Evolutionary conservation across 192 early-diverging fungal genomes (phyloP), one percentile per base, ranked within the genome.

Genomic region (Entomortierella beljakovae): DNA sequence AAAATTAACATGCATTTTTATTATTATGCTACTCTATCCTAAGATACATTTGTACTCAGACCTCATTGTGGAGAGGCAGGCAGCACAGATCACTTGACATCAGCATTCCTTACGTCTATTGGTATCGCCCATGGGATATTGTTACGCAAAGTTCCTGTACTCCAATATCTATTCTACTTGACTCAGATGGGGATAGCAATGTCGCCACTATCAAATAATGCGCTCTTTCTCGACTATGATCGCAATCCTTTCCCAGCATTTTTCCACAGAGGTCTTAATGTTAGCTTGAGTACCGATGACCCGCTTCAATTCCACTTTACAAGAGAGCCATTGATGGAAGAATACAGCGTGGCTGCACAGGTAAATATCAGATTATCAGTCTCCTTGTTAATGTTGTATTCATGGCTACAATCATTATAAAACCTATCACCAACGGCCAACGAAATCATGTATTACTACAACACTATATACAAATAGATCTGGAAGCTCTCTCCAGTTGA

Each of bases 251-350:
- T 98, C 65, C 87, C 92, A 56, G 76, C 88, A 10, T 98, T 94
- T 82, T 97, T 96, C 87, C 93, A 98, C 64, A 90, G 96, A 35
- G 97, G 97, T 0, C 87, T 98, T 33, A 96, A 98, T 76, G 93
- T 98, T 9, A 92, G 92, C 15, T 80, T 98, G n/a, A 95, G 93
- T 20, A 96, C 95, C 2, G 97, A 98, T 70, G 97, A 98, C 80
- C 97, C 97, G 11, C 66, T 98, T 40, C 97, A 98, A 81, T 97
- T 98, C 83, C 97, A 98, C 70, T 96, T 94, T 59, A 98, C 97
- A 10, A 96, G 94, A 73, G 97, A 98, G 77, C 97, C 97, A 0
- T 68, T 98, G 80, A 98, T 97, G 82, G 97, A 98, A 77, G 97
- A 98, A 76, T 98, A 95, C 81, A 94, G 93, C 65, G 93, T 97